Base-by-base conservation (phyloP, 768 basidiomycete genomes). In the Suillus spraguei region DNA sequence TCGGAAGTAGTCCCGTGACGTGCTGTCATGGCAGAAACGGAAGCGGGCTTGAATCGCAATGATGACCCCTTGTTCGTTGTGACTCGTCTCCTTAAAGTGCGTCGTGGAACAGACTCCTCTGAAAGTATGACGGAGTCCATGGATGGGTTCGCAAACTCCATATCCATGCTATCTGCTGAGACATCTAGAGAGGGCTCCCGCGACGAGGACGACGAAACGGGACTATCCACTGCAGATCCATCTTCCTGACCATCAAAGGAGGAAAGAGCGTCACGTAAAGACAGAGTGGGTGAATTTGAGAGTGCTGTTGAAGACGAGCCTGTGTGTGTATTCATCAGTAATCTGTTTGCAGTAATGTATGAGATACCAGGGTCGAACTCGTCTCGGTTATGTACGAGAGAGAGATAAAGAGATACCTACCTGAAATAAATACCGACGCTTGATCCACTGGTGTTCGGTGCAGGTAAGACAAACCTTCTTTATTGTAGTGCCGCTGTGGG, bases 171-270 rank as follows among this genome's bases (percentile, higher is more conserved):
- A 65, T 71, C 71, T n/a, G 50, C 38, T 5, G 59, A 63, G 20
- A 63, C 64, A 65, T 73, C 76, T 65, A 76, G 41, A 60, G 74
- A 77, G 3, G 62, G 66, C 67, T 77, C 75, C 41, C 74, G 74
- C 10, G 62, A 63, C 33, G 76, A 77, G 14, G 71, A 76, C 20
- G 74, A 75, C 2, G 74, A 75, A 44, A 68, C 38, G 59, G 74
- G 69, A 59, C 74, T 75, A 47, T 74, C 70, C 53, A 67, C 65
- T 35, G 73, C 69, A 64, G 71, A 67, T 50, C 47, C 16, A 66
- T 72, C 73, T 65, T 75, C 72, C 47, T 66, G 73, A 20, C 46
- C 75, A 69, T 75, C 68, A 69, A 75, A 75, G 52, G 70, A 65
- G n/a, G 73, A 72, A 60, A 76, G 69, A 24, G 65, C 67, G 72